These are phyloP conservation scores for Cordyceps tenuipes DNA, from an alignment of 2,329 filamentous ascomycete genomes.

Conservation along the genomic window DNA sequence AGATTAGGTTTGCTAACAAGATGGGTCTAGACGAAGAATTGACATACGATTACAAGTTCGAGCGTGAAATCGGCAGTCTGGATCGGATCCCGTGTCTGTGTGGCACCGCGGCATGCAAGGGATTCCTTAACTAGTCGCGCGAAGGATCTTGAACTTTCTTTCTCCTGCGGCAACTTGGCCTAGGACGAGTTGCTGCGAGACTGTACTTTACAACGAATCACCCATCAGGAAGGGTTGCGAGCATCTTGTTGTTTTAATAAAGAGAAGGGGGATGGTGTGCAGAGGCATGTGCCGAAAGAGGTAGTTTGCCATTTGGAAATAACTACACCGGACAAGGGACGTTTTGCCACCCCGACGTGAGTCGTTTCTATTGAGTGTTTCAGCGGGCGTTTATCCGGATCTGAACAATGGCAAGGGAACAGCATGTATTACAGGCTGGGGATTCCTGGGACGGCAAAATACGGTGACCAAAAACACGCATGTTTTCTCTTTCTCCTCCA, in stretches of 20 bases:
- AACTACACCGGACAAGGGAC: background rate
- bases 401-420: background rate
- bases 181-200: background rate
- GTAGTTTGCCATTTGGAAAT: background rate
- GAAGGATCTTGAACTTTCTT: background rate
- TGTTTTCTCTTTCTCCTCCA: background rate
- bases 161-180: background rate
- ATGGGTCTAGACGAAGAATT: slow-evolving; percentile 77
- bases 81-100: slow-evolving; percentile 97
- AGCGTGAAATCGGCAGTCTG: slow-evolving; percentile 87
- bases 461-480: background rate
- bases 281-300: too few relatives aligned
- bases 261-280: background rate
- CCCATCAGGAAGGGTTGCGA: background rate
- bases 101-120: slow-evolving; percentile 92
- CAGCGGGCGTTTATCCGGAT: background rate
- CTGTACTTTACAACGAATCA: background rate
- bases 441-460: background rate
- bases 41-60: slow-evolving; percentile 99
- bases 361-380: background rate
- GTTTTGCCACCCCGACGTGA: background rate
- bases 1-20: slow-evolving; percentile 14
- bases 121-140: slow-evolving; percentile 81
- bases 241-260: background rate
- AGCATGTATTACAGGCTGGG: background rate